Conservation (phyloP, 192 early-diverging fungal genomes). For the Haplosporangium gracile region DNA sequence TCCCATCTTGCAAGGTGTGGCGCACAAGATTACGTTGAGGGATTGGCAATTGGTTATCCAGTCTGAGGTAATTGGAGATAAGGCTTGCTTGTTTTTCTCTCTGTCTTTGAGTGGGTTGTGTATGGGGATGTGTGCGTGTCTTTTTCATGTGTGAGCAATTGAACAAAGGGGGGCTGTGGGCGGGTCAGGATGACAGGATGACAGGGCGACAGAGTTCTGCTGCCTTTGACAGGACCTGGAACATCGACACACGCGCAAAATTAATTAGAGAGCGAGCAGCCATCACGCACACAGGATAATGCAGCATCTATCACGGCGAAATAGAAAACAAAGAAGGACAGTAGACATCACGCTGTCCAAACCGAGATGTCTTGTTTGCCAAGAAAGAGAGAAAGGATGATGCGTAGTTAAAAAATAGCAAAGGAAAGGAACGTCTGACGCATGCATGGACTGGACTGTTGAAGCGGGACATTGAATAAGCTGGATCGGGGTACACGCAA, state of each 20-base stretch:
- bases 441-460: background rate
- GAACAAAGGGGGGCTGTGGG: background rate
- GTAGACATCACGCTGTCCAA: background rate
- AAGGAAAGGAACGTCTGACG: background rate
- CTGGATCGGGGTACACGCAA: background rate
- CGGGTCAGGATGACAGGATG: background rate
- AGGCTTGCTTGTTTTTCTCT: background rate
- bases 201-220: background rate
- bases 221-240: background rate
- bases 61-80: conserved; percentile 33
- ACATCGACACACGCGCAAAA: background rate
- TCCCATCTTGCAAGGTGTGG: conserved; percentile 50
- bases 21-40: conserved; percentile 38
- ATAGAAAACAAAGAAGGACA: background rate
- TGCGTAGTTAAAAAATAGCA: background rate
- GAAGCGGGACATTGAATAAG: background rate
- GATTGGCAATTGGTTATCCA: conserved; percentile 50
- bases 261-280: conserved; percentile 1
- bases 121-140: background rate
- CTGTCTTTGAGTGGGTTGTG: background rate
- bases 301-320: background rate
- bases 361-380: background rate
- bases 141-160: background rate
- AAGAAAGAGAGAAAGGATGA: background rate
- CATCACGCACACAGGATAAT: background rate